Evolutionary conservation across 2,329 filamentous ascomycete species (phyloP).

Genomic region (Aspergillus sp.): DNA sequence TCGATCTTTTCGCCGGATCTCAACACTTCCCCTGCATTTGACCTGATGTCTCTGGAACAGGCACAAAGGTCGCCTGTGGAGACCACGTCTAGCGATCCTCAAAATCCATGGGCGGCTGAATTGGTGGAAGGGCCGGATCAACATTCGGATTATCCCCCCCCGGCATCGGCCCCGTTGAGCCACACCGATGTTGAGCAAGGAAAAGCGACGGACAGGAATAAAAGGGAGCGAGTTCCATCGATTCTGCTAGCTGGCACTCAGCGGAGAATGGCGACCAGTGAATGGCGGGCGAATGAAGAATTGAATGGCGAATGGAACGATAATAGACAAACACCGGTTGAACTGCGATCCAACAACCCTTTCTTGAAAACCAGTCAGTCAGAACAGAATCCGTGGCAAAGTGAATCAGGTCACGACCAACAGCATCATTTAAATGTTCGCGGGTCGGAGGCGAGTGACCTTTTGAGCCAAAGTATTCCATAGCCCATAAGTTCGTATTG

Average conservation of each 20-base stretch:
- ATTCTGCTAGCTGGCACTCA: conserved; percentile 17
- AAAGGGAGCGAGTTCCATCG: conserved; percentile 12
- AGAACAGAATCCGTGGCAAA: conserved; percentile 14
- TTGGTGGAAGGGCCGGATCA: conserved; percentile 15
- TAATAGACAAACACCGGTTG: conserved; percentile 13
- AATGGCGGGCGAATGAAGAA: conserved; percentile 10
- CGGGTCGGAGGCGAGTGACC: conserved; percentile 15
- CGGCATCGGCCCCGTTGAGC: conserved; percentile 4
- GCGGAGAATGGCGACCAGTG: conserved; percentile 14
- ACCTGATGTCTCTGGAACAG: conserved; percentile 31
- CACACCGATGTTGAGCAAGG: conserved; percentile 1
- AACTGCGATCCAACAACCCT: conserved; percentile 34
- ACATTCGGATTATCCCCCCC: conserved; percentile 3
- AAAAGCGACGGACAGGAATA: conserved; percentile 3
- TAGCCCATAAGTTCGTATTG: not conserved
- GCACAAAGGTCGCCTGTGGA: conserved; percentile 29
- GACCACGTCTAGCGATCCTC: conserved; percentile 18
- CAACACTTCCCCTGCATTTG: conserved; percentile 31
- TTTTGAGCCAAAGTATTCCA: conserved; percentile 25
- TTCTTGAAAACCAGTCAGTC: conserved; percentile 26
- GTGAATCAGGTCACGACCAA: conserved; percentile 9
- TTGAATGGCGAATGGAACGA: conserved; percentile 15
- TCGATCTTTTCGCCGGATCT: conserved; percentile 31
- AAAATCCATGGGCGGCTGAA: conserved; percentile 27
- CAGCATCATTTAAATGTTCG: conserved; percentile 10